Percentiles rank a stretch among this genome's conserved stretches.
Evolutionary conservation across 768 basidiomycete species (phyloP).

Genomic region (Trametes sanguinea): DNA sequence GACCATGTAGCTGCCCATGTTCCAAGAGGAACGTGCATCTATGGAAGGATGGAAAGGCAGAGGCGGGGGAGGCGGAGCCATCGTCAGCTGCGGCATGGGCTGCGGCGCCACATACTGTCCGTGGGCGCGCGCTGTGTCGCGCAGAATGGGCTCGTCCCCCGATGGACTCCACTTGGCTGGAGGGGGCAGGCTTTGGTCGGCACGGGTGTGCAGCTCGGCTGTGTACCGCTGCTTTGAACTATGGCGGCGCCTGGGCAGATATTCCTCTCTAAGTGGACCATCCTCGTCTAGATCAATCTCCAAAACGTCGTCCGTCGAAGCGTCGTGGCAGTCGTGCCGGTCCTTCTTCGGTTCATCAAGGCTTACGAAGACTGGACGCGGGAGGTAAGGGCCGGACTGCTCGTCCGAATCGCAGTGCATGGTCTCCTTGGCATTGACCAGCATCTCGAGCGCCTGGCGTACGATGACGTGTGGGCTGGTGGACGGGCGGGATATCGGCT

Average conservation of each 20-base stretch:
- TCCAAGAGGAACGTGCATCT: slow-evolving; percentile 35
- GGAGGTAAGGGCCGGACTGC: slow-evolving; percentile 32
- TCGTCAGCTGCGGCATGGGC: slow-evolving; percentile 35
- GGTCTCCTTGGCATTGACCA: slow-evolving; percentile 52
- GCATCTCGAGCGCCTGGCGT: slow-evolving; percentile 68
- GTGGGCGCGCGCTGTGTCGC: slow-evolving; percentile 50
- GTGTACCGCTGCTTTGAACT: slow-evolving; percentile 37
- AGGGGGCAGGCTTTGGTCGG: slow-evolving; percentile 54
- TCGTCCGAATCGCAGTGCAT: slow-evolving; percentile 17
- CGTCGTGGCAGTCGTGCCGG: slow-evolving; percentile 39
- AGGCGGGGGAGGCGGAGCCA: slow-evolving; percentile 49
- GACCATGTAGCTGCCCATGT: slow-evolving; percentile 27
- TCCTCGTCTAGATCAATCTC: slow-evolving; percentile 85
- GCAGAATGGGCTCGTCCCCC: slow-evolving; percentile 72
- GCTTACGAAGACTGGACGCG: slow-evolving; percentile 72
- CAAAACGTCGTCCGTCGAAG: slow-evolving; percentile 42
- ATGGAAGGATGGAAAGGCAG: slow-evolving; percentile 35
- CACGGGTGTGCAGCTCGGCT: slow-evolving; percentile 21
- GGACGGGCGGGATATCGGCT: slow-evolving; percentile 79
- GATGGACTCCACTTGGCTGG: slow-evolving; percentile 83
- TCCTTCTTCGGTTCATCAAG: slow-evolving; percentile 65
- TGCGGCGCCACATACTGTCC: slow-evolving; percentile 58
- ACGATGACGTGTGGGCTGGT: slow-evolving; percentile 70
- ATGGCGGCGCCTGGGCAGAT: slow-evolving; percentile 69
- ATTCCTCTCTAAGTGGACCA: slow-evolving; percentile 80